Evolutionary conservation across 2,329 filamentous ascomycete species (phyloP).

Genomic region (Cyphellophora attinorum): DNA sequence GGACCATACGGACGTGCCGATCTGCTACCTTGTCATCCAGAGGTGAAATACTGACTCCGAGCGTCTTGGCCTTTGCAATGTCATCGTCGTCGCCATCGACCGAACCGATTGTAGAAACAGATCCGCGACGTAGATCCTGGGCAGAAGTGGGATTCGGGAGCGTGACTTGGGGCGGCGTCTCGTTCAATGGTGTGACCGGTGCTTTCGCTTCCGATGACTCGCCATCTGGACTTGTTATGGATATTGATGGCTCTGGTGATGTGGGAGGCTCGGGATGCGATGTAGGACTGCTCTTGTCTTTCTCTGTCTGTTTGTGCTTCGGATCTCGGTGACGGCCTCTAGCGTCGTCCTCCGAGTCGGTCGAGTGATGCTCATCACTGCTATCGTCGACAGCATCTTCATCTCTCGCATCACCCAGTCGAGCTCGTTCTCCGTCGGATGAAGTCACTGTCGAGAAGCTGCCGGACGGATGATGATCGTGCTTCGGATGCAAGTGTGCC

Average conservation of each 20-base stretch:
- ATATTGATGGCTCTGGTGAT: conserved; percentile 20
- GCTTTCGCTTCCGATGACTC: too few species aligned
- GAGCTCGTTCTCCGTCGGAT: conserved; percentile 52
- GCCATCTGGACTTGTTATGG: conserved; percentile 16
- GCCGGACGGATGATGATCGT: conserved; percentile 18
- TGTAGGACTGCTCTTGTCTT: conserved; percentile 7
- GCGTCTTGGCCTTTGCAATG: conserved; percentile 76
- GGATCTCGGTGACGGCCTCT: conserved; percentile 19
- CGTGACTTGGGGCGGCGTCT: background rate
- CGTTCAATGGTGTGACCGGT: too few species aligned
- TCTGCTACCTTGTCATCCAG: conserved; percentile 65
- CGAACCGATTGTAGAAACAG: conserved; percentile 18
- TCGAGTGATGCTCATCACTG: conserved; percentile 40
- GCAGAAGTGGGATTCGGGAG: conserved; percentile 16
- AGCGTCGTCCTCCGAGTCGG: conserved; percentile 47
- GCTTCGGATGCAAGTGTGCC: background rate
- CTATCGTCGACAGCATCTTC: conserved; percentile 31
- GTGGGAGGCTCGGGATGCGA: conserved; percentile 8
- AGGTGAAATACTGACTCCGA: conserved; percentile 70
- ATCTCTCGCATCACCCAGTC: conserved; percentile 65
- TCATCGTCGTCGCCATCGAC: conserved; percentile 21
- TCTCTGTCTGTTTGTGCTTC: background rate
- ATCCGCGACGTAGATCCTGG: conserved; percentile 1
- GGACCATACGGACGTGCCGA: conserved; percentile 78
- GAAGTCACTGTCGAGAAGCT: conserved; percentile 20